Base-by-base conservation (phyloP, 441 rosid genomes). In the Pelargonium cotyledonis region DNA sequence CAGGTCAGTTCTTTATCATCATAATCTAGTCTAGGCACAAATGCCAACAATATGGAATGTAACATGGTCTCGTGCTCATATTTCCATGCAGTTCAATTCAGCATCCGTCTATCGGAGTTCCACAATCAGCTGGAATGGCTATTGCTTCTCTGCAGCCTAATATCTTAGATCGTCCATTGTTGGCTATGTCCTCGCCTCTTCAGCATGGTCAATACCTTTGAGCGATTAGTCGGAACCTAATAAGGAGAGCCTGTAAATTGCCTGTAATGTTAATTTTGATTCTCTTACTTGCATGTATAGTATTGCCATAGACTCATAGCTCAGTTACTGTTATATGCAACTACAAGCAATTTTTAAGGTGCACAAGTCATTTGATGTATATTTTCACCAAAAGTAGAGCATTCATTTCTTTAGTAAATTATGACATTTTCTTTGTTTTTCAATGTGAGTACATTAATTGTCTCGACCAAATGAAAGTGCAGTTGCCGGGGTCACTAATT, bases 121-220 rank as follows among this genome's bases (percentile, higher is more conserved):
- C 88, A 3, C 95, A 84, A 68, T 82, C 95, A 57, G 77, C 85
- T n/a, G 96, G 91, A 62, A 84, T 83, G 66, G 70, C 88, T 38
- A 82, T 85, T 8, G 55, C 83, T 35, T 85, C 92, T 12, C 69
- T 83, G 67, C 86, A 86, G 77, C 91, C 89, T 16, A 87, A 87
- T 71, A 72, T 83, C 53, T 70, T 86, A 71, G 95, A 87, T 69
- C 82, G 79, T 66, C 90, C 91, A 2, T 70, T 89, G 70, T 72
- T 90, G 83, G 94, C 92, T 15, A 78, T 82, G 82, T 77, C 94
- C 71, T 85, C 94, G 69, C 83, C 90, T 18, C 75, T 85, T 73
- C 87, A 83, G 75, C 95, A 87, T 69, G 77, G 83, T 68, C 90
- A 81, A 68, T 87, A 85, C 84, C 85, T 84, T 64, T 89, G 87